Evolutionary conservation across 2,329 filamentous ascomycete genomes (phyloP).

Genomic region (Aspergillus flavus): DNA sequence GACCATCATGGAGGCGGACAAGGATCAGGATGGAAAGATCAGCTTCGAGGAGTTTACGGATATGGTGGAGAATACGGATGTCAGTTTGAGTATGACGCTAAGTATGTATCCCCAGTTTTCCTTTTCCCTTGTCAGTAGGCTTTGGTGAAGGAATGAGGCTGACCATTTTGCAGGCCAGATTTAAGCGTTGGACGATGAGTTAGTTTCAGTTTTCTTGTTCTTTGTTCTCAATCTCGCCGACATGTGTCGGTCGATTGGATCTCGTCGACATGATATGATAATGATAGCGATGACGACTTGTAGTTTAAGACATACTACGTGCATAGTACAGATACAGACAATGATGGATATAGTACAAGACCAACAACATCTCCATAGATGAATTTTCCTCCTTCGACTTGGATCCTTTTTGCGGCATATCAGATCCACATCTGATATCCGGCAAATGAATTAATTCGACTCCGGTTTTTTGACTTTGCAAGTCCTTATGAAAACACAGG

Average conservation of each 20-base stretch:
- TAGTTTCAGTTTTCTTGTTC: neutral
- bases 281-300: slow-evolving; percentile 19
- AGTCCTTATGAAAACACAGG: neutral
- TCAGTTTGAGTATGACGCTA: slow-evolving; percentile 69
- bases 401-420: neutral
- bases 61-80: slow-evolving; percentile 95
- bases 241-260: neutral
- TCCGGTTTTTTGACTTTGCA: neutral
- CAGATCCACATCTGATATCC: neutral
- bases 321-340: neutral
- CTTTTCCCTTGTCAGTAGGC: neutral
- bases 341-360: neutral
- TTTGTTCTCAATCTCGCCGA: neutral
- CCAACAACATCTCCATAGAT: neutral
- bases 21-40: slow-evolving; percentile 95
- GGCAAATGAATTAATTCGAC: neutral
- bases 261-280: slow-evolving; percentile 13
- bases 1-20: slow-evolving; percentile 99
- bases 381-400: neutral
- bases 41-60: slow-evolving; percentile 98
- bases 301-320: slow-evolving; percentile 12
- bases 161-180: slow-evolving; percentile 22
- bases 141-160: slow-evolving; percentile 3
- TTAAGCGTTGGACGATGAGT: neutral
- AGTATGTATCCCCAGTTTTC: slow-evolving; percentile 47